These are phyloP conservation scores for Fusarium verticillioides DNA, from an alignment of 2,329 filamentous ascomycete genomes.

Conservation along the genomic window DNA sequence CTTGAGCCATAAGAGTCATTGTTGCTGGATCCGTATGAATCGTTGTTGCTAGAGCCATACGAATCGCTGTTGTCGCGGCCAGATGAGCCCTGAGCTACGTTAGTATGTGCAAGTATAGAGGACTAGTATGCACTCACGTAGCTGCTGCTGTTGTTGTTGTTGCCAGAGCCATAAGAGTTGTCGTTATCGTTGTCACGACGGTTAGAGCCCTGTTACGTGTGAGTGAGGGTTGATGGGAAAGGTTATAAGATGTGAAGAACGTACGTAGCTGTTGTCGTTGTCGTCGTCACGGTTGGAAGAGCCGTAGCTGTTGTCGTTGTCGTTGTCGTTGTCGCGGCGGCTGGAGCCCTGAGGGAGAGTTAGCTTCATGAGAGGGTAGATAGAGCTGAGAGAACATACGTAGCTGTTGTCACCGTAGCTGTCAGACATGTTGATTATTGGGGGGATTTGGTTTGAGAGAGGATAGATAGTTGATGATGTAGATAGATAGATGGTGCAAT, in stretches of 20 bases:
- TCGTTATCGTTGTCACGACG: conserved; percentile 25
- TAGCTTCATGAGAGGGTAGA: neutral
- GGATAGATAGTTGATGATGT: neutral
- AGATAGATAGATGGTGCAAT: conserved; percentile 1
- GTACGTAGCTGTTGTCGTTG: conserved; percentile 11
- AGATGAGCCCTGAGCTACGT: conserved; percentile 5
- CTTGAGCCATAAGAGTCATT: neutral
- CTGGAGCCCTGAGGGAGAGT: conserved; percentile 20
- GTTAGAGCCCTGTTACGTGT: conserved; percentile 26
- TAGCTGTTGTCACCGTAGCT: conserved; percentile 52
- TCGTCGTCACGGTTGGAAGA: neutral
- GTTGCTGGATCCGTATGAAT: neutral
- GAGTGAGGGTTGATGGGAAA: neutral
- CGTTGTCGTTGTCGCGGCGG: conserved; percentile 31
- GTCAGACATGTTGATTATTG: conserved; percentile 58
- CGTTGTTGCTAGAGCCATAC: conserved; percentile 16
- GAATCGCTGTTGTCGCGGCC: conserved; percentile 6
- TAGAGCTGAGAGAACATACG: conserved; percentile 25
- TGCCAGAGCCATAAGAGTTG: conserved; percentile 12
- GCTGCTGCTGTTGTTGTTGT: neutral
- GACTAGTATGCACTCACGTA: neutral
- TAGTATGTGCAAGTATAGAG: neutral
- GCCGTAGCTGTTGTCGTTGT: conserved; percentile 6
- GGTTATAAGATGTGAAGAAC: neutral
- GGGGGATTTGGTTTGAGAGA: neutral